Evolutionary conservation across 352 stramenopile genomes (phyloP).

Genomic region (Pythium insidiosum): DNA sequence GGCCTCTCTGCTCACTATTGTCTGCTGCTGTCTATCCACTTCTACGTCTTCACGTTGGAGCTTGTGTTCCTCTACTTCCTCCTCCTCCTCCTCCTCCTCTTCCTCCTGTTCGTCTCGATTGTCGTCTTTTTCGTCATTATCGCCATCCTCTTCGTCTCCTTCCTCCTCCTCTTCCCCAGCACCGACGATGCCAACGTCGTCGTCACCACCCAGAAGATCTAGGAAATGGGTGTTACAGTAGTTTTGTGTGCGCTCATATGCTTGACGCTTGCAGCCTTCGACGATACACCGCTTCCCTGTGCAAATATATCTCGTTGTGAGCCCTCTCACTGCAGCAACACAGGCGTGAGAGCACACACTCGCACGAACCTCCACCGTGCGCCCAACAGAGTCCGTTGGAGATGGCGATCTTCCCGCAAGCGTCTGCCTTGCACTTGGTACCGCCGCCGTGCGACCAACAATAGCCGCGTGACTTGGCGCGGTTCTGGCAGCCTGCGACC

Average conservation of each 20-base stretch:
- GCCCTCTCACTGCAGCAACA: neutral
- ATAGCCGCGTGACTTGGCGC: constrained; percentile 78
- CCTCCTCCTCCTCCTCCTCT: neutral
- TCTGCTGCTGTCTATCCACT: neutral
- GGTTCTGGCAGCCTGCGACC: constrained; percentile 57
- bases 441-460: constrained; percentile 83
- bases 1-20: no score
- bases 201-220: no score
- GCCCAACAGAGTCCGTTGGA: constrained; percentile 73
- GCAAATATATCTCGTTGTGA: neutral
- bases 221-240: constrained; percentile 64
- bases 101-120: constrained; percentile 2
- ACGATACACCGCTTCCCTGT: constrained; percentile 57
- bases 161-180: neutral
- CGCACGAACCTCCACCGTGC: constrained; percentile 37
- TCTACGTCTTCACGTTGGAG: no score
- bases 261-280: constrained; percentile 60
- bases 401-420: constrained; percentile 75
- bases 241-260: constrained; percentile 74
- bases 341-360: neutral
- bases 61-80: neutral
- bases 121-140: no score
- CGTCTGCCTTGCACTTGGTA: constrained; percentile 65
- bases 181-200: no score
- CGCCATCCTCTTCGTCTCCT: neutral